Evolutionary conservation across 1,284 basidiomycete species (phyloP), one percentile per base, ranked within the genome.

Genomic region (Cerioporus squamosus): DNA sequence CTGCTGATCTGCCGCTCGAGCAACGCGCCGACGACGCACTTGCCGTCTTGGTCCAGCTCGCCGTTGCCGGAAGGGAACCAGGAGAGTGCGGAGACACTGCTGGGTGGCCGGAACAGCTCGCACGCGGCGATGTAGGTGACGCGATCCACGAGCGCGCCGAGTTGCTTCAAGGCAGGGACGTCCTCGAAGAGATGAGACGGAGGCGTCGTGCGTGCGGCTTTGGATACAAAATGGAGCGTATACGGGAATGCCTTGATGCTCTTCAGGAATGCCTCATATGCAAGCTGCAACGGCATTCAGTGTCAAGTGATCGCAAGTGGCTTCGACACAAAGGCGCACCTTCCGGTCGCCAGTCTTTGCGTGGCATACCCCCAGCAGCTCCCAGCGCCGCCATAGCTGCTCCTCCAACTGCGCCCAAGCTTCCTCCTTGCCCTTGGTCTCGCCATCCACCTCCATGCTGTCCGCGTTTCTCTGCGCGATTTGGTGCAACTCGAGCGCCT

Each of bases 351-450:
- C 86, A 43, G 84, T 86, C 71, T 90, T 93, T 40, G 81, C 79
- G 68, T 85, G 85, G 69, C 90, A 93, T 2, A 88, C 84, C 0
- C 84, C 91, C 22, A 95, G 76, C n/a, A 94, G 74, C 72, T 95
- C 92, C 80, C 86, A 93, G 40, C 93, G 77, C 40, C 86, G 80
- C 63, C 82, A 84, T 29, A 92, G 60, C 63, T 88, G 85, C 23
- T 86, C 82, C 57, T 83, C 79, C 3, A 92, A 76, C 57, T 83
- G 80, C 49, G 61, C 75, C 85, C 87, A 90, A 0, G 74, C 78
- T 29, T 85, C 82, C 10, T 74, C 74, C 47, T 78, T 77, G 56
- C 77, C 74, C 7, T 57, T 66, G 38, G 60, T 64, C 26, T 67
- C 65, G 15, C 62, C 66, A 50, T 63, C 69, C 44, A 44, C 66